phyloP scores from a whole-genome alignment of 371 early-diverging fungal genomes.

The Saksenaea vasiformis region DNA sequence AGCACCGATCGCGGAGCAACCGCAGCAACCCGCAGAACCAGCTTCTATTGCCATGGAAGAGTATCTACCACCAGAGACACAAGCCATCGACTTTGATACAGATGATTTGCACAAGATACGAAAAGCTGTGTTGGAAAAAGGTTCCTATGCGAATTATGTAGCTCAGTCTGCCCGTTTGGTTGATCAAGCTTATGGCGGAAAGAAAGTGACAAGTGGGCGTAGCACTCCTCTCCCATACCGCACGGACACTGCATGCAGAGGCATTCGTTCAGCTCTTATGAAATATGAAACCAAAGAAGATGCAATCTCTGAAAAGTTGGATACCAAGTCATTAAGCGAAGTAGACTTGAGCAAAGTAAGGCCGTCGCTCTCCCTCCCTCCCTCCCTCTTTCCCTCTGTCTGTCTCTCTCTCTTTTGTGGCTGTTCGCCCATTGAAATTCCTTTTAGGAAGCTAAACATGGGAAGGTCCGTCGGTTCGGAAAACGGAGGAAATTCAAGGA shows the following conservation, averaged over 20 bases:
- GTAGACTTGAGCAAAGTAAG: neutral
- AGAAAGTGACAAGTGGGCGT: neutral
- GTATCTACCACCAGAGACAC: neutral
- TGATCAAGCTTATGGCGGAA: conserved; percentile 3
- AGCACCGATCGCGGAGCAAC: neutral
- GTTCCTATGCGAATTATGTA: conserved; percentile 8
- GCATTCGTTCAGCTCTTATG: conserved; percentile 10
- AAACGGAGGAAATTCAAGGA: neutral
- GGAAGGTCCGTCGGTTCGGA: neutral
- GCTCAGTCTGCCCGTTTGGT: conserved; percentile 14
- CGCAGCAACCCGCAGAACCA: neutral
- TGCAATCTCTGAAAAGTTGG: neutral
- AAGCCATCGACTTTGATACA: neutral
- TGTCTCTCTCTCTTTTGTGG: neutral
- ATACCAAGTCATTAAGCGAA: neutral
- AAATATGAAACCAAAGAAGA: conserved; percentile 3
- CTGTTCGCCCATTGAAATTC: neutral
- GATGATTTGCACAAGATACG: neutral
- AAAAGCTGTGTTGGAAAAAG: neutral
- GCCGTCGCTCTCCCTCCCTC: neutral
- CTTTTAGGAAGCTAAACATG: neutral
- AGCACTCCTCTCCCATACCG: neutral
- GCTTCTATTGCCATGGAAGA: neutral
- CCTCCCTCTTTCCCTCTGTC: neutral
- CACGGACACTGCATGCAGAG: conserved; percentile 3